Percentiles rank a stretch among this genome's conserved stretches.
phyloP scores from a whole-genome alignment of 768 basidiomycete species.

The Boletellus ananiceps region DNA sequence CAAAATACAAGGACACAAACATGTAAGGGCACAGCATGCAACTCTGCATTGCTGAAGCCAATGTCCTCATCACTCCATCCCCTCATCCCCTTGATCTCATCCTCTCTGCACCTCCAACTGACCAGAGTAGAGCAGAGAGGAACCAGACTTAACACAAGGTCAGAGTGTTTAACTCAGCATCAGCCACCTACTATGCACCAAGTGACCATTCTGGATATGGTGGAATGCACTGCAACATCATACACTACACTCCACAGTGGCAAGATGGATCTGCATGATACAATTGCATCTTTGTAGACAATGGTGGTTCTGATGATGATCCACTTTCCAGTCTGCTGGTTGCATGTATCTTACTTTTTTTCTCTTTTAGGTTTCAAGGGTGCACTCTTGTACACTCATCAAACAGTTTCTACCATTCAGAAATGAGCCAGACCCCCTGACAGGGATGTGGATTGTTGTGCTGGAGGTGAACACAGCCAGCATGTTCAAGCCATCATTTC shows the following conservation, averaged over 20 bases:
- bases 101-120: too few relatives aligned
- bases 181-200: slow-evolving; percentile 23
- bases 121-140: too few relatives aligned
- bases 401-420: slow-evolving; percentile 16
- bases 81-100: too few relatives aligned
- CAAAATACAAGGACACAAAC: too few relatives aligned
- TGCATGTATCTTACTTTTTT: slow-evolving; percentile 12
- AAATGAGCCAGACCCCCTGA: slow-evolving; percentile 19
- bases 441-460: slow-evolving; percentile 27
- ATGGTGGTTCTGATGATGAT: neutral
- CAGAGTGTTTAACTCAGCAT: slow-evolving; percentile 10
- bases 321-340: slow-evolving; percentile 11
- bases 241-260: slow-evolving; percentile 20
- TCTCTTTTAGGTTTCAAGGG: slow-evolving; percentile 14
- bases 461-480: slow-evolving; percentile 20
- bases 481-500: slow-evolving; percentile 14
- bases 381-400: slow-evolving; percentile 19
- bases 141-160: too few relatives aligned
- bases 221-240: slow-evolving; percentile 22
- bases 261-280: neutral
- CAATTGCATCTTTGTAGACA: slow-evolving; percentile 25
- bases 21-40: too few relatives aligned
- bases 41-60: too few relatives aligned
- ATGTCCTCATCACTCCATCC: too few relatives aligned
- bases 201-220: slow-evolving; percentile 22